Base-by-base conservation (phyloP, 2,329 filamentous ascomycete species). In the Sclerotinia glacialis region DNA sequence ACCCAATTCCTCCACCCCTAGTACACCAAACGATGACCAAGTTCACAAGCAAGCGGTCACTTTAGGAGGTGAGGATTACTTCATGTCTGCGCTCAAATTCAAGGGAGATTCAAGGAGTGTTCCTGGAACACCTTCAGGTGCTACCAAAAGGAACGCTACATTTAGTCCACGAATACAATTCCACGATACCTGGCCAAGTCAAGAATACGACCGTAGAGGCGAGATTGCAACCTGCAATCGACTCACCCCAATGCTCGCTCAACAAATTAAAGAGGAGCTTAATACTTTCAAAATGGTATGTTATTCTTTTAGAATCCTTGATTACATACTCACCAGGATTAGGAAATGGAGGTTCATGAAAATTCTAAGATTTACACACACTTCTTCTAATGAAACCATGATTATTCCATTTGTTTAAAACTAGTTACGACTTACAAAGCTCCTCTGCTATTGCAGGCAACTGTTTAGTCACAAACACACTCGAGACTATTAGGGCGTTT, bases 321-420 rank as follows among this genome's bases (percentile, higher is more conserved):
- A 40, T 68, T 46, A 42, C 55, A 59, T 69, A 71, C 82, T 85
- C 78, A 86, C 73, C 49, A 11, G 37, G n/a, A 16, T 26, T 64
- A 98, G 95, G 95, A 99, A 82, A 99, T 99, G 95, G 95, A 98
- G 83, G 95, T 99, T 75, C 95, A 99, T 79, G 95, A 98, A 80
- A 92, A 90, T 78, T 98, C 95, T 72, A 99, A 98, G 83, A 93
- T 97, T 76, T 97, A 99, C 83, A 99, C 95, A 74, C 95, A 99
- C 85, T 99, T 99, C 86, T 98, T 99, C 84, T 99, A 86, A 94
- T 80, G 80, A 83, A 72, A 72, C 67, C 63, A 74, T 69, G 72
- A 75, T 70, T 72, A 73, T 73, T 66, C 58, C 63, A 54, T 62
- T 66, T 66, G 64, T 63, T 23, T 31, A 63, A 61, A 66, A 62